Base-by-base conservation (phyloP, 768 basidiomycete genomes). In the Rhizopogon rudus region DNA sequence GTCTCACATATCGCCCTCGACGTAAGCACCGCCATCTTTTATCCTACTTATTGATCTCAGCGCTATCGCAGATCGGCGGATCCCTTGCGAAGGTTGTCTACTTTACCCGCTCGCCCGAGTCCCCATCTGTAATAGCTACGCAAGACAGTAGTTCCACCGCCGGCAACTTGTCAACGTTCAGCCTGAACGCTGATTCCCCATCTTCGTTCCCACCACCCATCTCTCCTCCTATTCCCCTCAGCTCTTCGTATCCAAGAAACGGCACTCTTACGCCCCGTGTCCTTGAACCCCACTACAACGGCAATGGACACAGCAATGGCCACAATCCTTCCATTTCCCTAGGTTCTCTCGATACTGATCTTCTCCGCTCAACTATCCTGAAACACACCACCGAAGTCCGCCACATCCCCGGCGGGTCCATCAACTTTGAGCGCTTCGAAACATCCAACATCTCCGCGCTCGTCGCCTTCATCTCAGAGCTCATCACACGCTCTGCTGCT, bases 21-120 rank as follows among this genome's bases (percentile, higher is more conserved):
- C 68, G 95, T 96, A 68, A 76, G 93, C 82, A 44, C 46, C 13
- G 20, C 13, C 13, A 37, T 51, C 41, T 17, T 16, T 57, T 44
- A 52, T 49, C 43, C 50, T 46, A 14, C 29, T 39, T 8, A 5
- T 13, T 57, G 29, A 61, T 35, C 13, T 55, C 40, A 35, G 25
- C 41, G 37, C 31, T 51, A 44, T 64, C 52, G 57, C 64, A 98
- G 95, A 88, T 98, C 67, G 97, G 97, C 28, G 97, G 97, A 42
- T 97, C 95, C 12, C 76, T 99, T 13, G 96, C 95, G 57, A 99
- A 99, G 72, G 91, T 99, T 51, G 93, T 97, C 62, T 99, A 98
- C 75, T 98, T 98, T 71, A 98, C 96, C 44, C 88, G 97, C 48
- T 93, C 94, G 7, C 86, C 90, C 3, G 87, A 90, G 53, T 88